Base-by-base conservation (phyloP, 805 yeast species). In the Ascoidea rubescens region DNA sequence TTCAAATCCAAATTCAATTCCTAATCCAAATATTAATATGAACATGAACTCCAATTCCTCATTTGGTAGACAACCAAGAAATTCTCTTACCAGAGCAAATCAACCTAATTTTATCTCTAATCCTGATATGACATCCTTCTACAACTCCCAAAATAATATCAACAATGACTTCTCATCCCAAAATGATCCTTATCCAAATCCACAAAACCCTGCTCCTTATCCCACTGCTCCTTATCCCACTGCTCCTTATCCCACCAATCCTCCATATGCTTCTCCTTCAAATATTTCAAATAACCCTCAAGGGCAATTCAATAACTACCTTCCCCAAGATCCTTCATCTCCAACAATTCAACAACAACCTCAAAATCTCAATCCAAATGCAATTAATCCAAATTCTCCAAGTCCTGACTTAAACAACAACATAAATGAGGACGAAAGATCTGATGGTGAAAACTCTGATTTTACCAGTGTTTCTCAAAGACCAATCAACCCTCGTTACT, bases 391-490 rank as follows among this genome's bases (percentile, higher is more conserved):
- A 21, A 21, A 21, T 21, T 2, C 28, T 21, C 28, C 28, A 21
- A 54, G 51, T 47, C 48, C 52, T 31, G 45, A 31, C 5, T 49
- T 33, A n/a, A 58, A 57, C 52, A 53, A 58, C 44, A 55, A 61
- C 28, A 54, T 50, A 12, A 48, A 52, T 14, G 60, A 59, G n/a
- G 65, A 60, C 42, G 64, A 64, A 17, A 62, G 64, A 12, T 56
- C 57, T 31, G 62, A 62, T 45, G 65, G 59, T 16, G 58, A 59
- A 28, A 79, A 72, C 48, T 84, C 91, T 0, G 83, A 82, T 60
- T 82, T 85, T 64, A 84, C 93, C 1, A 80, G 88, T 51, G 86
- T 85, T 1, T 82, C 90, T 5, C 91, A 84, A 65, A 71, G 91
- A 62, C 89, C 82, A 31, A 73, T 79, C 14, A 84, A 84, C 59